Base-by-base conservation (phyloP, 257 asterid species). In the Gynochthodes officinalis region DNA sequence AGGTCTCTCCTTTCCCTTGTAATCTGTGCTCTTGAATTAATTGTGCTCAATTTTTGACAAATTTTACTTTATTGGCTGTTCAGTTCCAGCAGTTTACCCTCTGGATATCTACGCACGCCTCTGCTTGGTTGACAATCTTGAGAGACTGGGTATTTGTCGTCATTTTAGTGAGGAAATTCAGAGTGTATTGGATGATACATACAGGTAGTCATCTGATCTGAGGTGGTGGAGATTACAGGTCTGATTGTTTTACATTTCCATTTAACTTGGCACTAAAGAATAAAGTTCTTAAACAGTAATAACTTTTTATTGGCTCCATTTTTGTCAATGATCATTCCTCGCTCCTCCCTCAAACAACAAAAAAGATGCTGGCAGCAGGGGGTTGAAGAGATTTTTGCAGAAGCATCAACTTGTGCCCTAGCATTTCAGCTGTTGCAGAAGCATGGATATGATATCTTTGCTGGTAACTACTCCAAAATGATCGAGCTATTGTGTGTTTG, bases 81-180 rank as follows among this genome's bases (percentile, higher is more conserved):
- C 92, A 94, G 98, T 89, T 83, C 95, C 99, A 16, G 80, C 95
- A 69, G 78, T 83, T 61, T 82, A 84, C 80, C 97, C 96, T 63
- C 75, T 86, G 35, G 84, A 87, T 74, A 71, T 83, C 61, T 79
- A 88, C 78, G 81, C 81, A 53, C 86, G 79, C 68, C 87, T 94
- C 27, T 79, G 78, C 80, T 76, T 82, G 76, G 76, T 91, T 48
- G 96, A 90, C 73, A 84, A 82, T 80, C 86, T 94, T 76, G 85
- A 87, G 78, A 85, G 82, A 60, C 77, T 94, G 82, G 98, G 99
- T 63, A 87, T 94, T 79, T 75, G 84, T 73, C 87, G 79, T 52
- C 83, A 84, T 80, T 91, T 91, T 74, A 46, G 48, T 70, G 72
- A 80, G 43, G 99, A 91, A 83, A 81, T 94, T 74, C 79, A 78